phyloP scores from a whole-genome alignment of 1,139 yeast species.

The Spencermartinsiella ligniputridi region DNA sequence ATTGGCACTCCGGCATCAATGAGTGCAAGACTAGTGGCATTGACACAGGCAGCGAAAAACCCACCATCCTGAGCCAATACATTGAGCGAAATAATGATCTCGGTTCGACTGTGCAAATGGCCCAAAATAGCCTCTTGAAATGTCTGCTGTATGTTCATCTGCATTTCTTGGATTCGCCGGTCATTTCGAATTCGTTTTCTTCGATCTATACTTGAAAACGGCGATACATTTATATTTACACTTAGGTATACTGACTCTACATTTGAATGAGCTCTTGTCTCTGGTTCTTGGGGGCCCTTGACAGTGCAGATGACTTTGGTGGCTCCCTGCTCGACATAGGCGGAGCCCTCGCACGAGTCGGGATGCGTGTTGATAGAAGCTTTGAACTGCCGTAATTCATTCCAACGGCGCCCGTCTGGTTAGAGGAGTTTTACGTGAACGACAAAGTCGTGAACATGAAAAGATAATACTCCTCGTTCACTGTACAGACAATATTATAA shows the following conservation, averaged over 20 bases:
- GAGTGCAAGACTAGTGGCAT: slow-evolving; percentile 85
- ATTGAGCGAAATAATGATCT: slow-evolving; percentile 66
- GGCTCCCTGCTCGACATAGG: slow-evolving; percentile 89
- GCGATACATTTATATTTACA: slow-evolving; percentile 66
- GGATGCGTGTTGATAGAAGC: slow-evolving; percentile 87
- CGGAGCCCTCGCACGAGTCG: slow-evolving; percentile 84
- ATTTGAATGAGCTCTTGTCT: slow-evolving; percentile 40
- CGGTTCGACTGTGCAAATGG: slow-evolving; percentile 76
- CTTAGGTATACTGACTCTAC: slow-evolving; percentile 50
- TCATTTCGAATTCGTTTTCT: slow-evolving; percentile 48
- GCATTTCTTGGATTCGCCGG: slow-evolving; percentile 66
- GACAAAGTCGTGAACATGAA: too few species aligned
- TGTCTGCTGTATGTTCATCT: slow-evolving; percentile 69
- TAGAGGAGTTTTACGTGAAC: too few species aligned
- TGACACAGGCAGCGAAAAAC: slow-evolving; percentile 68
- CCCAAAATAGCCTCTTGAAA: slow-evolving; percentile 75
- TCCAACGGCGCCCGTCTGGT: slow-evolving; percentile 93
- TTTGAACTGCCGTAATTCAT: slow-evolving; percentile 77
- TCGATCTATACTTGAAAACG: slow-evolving; percentile 76
- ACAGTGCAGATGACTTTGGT: slow-evolving; percentile 84
- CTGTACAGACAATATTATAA: too few species aligned
- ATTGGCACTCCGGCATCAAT: slow-evolving; percentile 95
- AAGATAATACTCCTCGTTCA: too few species aligned
- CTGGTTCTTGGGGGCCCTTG: slow-evolving; percentile 86
- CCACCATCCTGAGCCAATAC: slow-evolving; percentile 93